Percentiles rank a stretch among this genome's conserved stretches.
phyloP scores from a whole-genome alignment of 192 early-diverging fungal species.

The Obelidium mucronatum region DNA sequence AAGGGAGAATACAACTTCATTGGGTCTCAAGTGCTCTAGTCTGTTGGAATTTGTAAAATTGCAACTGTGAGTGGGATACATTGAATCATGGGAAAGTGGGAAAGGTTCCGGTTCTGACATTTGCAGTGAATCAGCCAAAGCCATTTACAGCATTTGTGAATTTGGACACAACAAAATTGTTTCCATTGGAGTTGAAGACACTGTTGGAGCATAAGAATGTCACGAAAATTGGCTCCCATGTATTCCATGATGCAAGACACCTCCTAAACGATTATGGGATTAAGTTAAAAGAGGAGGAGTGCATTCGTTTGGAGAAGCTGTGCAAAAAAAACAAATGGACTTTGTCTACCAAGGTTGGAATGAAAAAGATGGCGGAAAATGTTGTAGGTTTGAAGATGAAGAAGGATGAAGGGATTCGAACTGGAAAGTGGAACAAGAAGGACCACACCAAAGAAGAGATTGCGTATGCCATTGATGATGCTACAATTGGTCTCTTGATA shows the following conservation, averaged over 20 bases:
- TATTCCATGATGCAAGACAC: background rate
- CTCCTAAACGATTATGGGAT: background rate
- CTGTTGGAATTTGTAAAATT: background rate
- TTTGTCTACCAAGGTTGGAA: background rate
- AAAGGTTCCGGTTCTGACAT: background rate
- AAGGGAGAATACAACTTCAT: background rate
- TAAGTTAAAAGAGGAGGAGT: background rate
- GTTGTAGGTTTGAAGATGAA: background rate
- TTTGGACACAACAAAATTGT: background rate
- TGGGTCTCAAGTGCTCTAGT: background rate
- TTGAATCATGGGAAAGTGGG: background rate
- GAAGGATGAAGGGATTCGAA: background rate
- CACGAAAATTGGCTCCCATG: slow-evolving; percentile 5
- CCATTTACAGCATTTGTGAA: background rate
- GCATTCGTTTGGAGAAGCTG: background rate
- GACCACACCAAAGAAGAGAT: background rate
- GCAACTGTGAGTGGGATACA: slow-evolving; percentile 8
- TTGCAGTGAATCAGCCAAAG: background rate
- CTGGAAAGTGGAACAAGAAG: background rate
- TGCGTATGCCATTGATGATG: background rate
- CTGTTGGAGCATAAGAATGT: slow-evolving; percentile 5
- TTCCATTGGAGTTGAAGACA: background rate
- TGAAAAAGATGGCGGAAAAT: background rate
- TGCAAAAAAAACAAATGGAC: slow-evolving; percentile 2
- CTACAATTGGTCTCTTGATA: background rate